Evolutionary conservation across 805 yeast genomes (phyloP).

Genomic region (Candida mattraensis): DNA sequence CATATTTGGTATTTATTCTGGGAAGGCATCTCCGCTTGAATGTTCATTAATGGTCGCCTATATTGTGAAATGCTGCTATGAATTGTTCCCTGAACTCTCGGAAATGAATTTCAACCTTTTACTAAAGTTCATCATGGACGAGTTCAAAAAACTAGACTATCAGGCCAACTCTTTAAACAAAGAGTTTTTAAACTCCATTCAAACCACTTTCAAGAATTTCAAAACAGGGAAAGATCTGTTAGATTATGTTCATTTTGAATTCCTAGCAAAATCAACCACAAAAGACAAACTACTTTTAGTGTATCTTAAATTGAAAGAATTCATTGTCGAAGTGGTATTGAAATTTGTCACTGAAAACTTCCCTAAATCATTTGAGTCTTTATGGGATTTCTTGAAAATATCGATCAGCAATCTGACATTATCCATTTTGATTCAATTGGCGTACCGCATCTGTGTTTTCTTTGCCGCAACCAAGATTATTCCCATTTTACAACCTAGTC

Average conservation of each 20-base stretch:
- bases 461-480: slow-evolving; percentile 90
- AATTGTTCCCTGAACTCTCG: slow-evolving; percentile 86
- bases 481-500: slow-evolving; percentile 49
- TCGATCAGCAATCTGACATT: slow-evolving; percentile 69
- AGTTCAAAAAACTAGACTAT: slow-evolving; percentile 35
- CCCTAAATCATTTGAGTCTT: slow-evolving; percentile 51
- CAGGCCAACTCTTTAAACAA: slow-evolving; percentile 31
- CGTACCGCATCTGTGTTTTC: slow-evolving; percentile 83
- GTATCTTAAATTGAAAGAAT: slow-evolving; percentile 27
- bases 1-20: slow-evolving; percentile 78
- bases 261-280: slow-evolving; percentile 18
- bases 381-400: slow-evolving; percentile 53
- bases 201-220: slow-evolving; percentile 27
- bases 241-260: slow-evolving; percentile 18
- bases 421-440: slow-evolving; percentile 76
- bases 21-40: slow-evolving; percentile 88
- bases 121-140: slow-evolving; percentile 36
- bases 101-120: slow-evolving; percentile 38
- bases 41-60: slow-evolving; percentile 84
- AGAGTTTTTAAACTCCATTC: slow-evolving; percentile 35
- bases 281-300: slow-evolving; percentile 20
- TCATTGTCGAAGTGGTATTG: slow-evolving; percentile 26
- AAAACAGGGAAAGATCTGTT: slow-evolving; percentile 21
- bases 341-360: slow-evolving; percentile 51
- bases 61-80: slow-evolving; percentile 89